These are phyloP conservation scores for Davidsoniella australis DNA, from an alignment of 2,329 filamentous ascomycete genomes.

Conservation along the genomic window DNA sequence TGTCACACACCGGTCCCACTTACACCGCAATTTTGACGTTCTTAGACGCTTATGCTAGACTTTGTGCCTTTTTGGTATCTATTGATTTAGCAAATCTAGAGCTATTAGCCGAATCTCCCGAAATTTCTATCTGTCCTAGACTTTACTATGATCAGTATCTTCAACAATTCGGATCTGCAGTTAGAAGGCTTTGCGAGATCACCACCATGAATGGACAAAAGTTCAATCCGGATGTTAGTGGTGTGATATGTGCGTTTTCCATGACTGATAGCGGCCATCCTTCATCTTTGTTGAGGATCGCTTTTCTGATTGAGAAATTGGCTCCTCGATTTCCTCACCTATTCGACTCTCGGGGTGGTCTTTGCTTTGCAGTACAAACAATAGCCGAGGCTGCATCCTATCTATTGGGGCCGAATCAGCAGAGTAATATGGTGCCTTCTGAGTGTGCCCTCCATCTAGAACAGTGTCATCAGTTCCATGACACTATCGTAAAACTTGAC, in stretches of 20 bases:
- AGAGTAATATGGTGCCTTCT: neutral
- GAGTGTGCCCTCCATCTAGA: neutral
- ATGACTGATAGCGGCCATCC: neutral
- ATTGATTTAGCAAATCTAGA: conserved; percentile 24
- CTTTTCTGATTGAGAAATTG: neutral
- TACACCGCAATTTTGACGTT: conserved; percentile 17
- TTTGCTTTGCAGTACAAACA: neutral
- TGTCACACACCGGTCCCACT: neutral
- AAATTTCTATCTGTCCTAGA: neutral
- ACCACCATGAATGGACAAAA: neutral
- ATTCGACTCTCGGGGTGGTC: neutral
- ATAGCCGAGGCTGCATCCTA: neutral
- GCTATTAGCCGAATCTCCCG: neutral
- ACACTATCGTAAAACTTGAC: neutral
- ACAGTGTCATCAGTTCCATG: conserved; percentile 2
- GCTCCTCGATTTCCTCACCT: conserved; percentile 3
- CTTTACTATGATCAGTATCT: neutral
- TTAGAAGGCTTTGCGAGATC: neutral
- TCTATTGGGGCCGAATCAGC: neutral
- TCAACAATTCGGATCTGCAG: neutral
- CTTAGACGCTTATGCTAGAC: conserved; percentile 26
- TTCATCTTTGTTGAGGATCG: neutral
- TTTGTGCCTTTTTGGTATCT: conserved; percentile 34
- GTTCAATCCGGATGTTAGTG: neutral
- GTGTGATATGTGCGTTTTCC: neutral